Percentiles rank a stretch among this genome's conserved stretches.
phyloP scores from a whole-genome alignment of 495 filamentous ascomycete genomes.

The Rhypophila decipiens region DNA sequence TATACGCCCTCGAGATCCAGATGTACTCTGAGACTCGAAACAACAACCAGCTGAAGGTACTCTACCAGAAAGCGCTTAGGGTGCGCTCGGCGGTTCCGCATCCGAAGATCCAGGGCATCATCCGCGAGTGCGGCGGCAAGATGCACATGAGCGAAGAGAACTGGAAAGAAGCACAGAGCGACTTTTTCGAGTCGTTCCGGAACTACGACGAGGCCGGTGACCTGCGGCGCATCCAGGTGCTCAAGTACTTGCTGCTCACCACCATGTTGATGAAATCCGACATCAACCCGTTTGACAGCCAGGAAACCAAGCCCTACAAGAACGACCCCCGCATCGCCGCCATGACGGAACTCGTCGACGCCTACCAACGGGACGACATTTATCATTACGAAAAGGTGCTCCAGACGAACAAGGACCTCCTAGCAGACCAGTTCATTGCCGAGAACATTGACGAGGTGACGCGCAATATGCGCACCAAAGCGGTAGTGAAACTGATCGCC shows the following conservation, averaged over 20 bases:
- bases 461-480: constrained; percentile 95
- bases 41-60: constrained; percentile 90
- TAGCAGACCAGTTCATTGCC: constrained; percentile 91
- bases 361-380: constrained; percentile 94
- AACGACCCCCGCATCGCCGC: constrained; percentile 89
- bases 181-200: constrained; percentile 97
- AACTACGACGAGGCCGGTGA: constrained; percentile 99
- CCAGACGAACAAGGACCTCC: constrained; percentile 79
- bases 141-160: constrained; percentile 99
- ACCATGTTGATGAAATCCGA: constrained; percentile 99
- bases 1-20: constrained; percentile 95
- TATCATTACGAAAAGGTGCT: constrained; percentile 83
- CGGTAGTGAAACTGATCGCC: constrained; percentile 85
- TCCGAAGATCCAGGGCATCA: constrained; percentile 98
- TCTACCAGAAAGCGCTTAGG: constrained; percentile 84
- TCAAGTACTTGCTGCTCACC: constrained; percentile 93
- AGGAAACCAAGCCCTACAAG: constrained; percentile 99
- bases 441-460: constrained; percentile 99
- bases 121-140: constrained; percentile 96
- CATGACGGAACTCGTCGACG: constrained; percentile 95
- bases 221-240: constrained; percentile 89
- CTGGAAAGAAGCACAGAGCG: constrained; percentile 93
- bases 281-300: constrained; percentile 98
- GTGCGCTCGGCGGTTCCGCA: constrained; percentile 94
- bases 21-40: constrained; percentile 97